Evolutionary conservation across 2,329 filamentous ascomycete genomes (phyloP), one percentile per base, ranked within the genome.

Genomic region (Triangularia verruculosa): DNA sequence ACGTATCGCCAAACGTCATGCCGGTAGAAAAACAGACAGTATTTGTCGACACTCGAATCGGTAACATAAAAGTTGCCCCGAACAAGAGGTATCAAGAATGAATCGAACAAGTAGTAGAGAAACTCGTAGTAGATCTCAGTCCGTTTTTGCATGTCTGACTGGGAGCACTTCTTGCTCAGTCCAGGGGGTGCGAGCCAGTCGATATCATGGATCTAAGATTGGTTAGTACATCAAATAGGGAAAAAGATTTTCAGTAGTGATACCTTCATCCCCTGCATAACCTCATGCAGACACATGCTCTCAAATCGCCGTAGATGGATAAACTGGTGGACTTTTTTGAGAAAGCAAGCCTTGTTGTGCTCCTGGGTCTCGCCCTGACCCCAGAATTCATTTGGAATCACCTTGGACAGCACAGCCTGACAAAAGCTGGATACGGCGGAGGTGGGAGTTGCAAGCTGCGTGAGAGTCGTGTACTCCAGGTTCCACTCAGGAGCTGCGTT

Each of bases 1-100:
- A 98, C 76, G 47, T 83, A 83, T 58, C 85, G 86, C 95, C 95
- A 99, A 9, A 95, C 82, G 75, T 99, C 95, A 68, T 99, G 95
- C 3, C 94, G 90, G 73, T 97, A 98, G 77, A 92, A 99, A 75
- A 96, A 97, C 0, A 98, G 78, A 27, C 87, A 86, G 70, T 95
- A 92, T 15, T 89, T 88, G 72, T 97, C 87, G 1, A 82, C 81
- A 67, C 87, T 93, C 0, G 93, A 95, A 74, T 99, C 95, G 0
- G 95, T 99, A 39, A 97, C 91, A 72, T 98, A 94, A 72, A 99
- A 99, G 71, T 95, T 93, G 66, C 86, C 88, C 32, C 91, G 87
- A 56, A 98, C 84, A 7, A 99, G 82, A 9, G 95, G 94, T 70
- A 98, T 90, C 62, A 99, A 73, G 22, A 97, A 82, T 0, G 93